Evolutionary conservation across 2,329 filamentous ascomycete species (phyloP), one percentile per base, ranked within the genome.

Genomic region (Venturiaceae sp.): DNA sequence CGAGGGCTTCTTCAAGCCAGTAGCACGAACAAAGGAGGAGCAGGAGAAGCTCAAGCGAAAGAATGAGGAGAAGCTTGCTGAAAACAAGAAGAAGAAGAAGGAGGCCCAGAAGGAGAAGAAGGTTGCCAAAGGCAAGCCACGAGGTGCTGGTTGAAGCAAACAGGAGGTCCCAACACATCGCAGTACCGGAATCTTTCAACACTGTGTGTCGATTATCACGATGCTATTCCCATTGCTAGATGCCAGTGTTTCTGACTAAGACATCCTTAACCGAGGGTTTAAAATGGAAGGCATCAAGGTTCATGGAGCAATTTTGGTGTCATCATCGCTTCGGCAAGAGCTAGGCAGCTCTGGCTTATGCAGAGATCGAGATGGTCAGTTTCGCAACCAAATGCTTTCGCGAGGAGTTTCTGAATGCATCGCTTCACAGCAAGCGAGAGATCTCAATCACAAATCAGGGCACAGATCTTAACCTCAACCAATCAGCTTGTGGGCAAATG

Each of bases 81-180:
- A 91, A 65, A 91, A 90, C 74, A 96, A 92, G 78, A 97, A 97
- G 82, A 95, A 92, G 77, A 80, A 87, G 65, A 99, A 96, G 81
- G 84, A 89, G 62, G 90, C 95, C 60, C 92, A 92, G 68, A 96
- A 96, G 78, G 90, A 92, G 64, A 99, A 97, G 82, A 92, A 92
- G 64, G 89, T 89, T 63, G 83, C 84, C 23, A 99, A 96, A 77
- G 80, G 87, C 5, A 96, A 92, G 76, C 92, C 92, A 16, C 55
- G 57, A 21, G 57, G 57, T 28, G 44, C 55, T 50, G 55, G 55
- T 56, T 50, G 44, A 50, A 32, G 6, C 26, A 26, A 30, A 30
- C 7, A n/a, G 2, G 16, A 7, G 7, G 23, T 30, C 30, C n/a
- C n/a, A n/a, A n/a, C n/a, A n/a, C n/a, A 16, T 30, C 23, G 8